Percentiles rank a stretch among this genome's conserved stretches.
phyloP scores from a whole-genome alignment of 768 basidiomycete genomes.

The Daedaleopsis sinensis region DNA sequence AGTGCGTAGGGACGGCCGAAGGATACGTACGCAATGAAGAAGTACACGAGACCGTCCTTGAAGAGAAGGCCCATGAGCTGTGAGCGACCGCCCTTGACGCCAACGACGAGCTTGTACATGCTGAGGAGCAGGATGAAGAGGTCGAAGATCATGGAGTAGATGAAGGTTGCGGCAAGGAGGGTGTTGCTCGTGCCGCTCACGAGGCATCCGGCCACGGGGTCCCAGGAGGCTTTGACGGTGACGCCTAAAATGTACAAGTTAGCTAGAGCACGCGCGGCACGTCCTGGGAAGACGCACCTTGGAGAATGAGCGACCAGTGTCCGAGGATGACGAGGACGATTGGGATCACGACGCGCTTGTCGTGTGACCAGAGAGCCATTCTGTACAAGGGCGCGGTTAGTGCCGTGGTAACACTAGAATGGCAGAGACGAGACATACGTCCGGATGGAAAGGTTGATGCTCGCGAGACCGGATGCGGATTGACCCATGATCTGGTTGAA shows the following conservation, averaged over 20 bases:
- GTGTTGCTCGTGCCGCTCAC: constrained; percentile 63
- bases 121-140: constrained; percentile 62
- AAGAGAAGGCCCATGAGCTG: constrained; percentile 68
- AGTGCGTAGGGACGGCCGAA: background rate
- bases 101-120: constrained; percentile 56
- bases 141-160: constrained; percentile 78
- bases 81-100: constrained; percentile 36
- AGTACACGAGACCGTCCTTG: constrained; percentile 74
- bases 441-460: constrained; percentile 50
- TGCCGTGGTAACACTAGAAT: background rate
- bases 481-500: constrained; percentile 52
- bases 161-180: constrained; percentile 68
- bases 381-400: constrained; percentile 26
- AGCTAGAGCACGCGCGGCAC: background rate
- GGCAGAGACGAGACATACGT: constrained; percentile 35
- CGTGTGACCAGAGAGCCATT: constrained; percentile 70
- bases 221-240: constrained; percentile 58
- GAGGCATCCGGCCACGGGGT: constrained; percentile 49
- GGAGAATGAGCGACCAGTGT: constrained; percentile 73
- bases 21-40: constrained; percentile 65
- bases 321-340: constrained; percentile 63
- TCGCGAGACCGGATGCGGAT: constrained; percentile 46
- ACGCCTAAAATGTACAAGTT: constrained; percentile 44
- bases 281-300: constrained; percentile 42
- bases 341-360: constrained; percentile 50